Base-by-base conservation (phyloP, 768 basidiomycete genomes). In the Pisolithus marmoratus region DNA sequence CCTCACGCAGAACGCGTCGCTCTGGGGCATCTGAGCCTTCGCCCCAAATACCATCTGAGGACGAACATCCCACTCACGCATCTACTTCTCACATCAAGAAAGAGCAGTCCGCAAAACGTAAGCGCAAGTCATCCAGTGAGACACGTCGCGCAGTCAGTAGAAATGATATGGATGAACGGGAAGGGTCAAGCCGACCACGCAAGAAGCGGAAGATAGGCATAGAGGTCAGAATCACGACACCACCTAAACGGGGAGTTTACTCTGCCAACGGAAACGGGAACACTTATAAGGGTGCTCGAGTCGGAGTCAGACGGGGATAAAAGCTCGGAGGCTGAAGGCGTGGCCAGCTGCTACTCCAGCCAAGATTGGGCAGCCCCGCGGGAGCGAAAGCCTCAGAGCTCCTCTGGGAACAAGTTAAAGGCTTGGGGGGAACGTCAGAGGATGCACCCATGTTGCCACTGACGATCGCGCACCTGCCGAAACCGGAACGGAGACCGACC, bases 291-390 rank as follows among this genome's bases (percentile, higher is more conserved):
- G 50, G 52, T n/a, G 22, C 27, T 24, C 11, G 41, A 31, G 19
- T 24, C 47, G 7, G 3, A 40, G 22, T 26, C 46, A 8, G 43
- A 52, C 19, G 34, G 26, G 22, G 6, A 22, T 2, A 14, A 43
- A 8, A 40, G 17, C 6, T 48, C 56, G 2, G 60, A 58, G 45
- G 26, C 50, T 7, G 54, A 46, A 24, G 49, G 29, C 2, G 29
- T 27, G 5, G 50, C 24, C 45, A n/a, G 17, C 34, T n/a, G 4
- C 2, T 38, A 2, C 27, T 14, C 43, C 42, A 11, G 34, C 56
- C 12, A 66, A 66, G 29, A 4, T 64, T 11, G 66, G 66, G 1
- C 65, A 66, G 27, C 66, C 65, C 22, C 62, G 58, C 24, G 60
- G 64, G 23, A 38, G 41, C 26, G n/a, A n/a, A 60, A 58, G 26